A percentile compares a stretch with the other conserved stretches of the same genome.
Conservation (phyloP, 768 basidiomycete species). For the Tricholoma flavovirens region DNA sequence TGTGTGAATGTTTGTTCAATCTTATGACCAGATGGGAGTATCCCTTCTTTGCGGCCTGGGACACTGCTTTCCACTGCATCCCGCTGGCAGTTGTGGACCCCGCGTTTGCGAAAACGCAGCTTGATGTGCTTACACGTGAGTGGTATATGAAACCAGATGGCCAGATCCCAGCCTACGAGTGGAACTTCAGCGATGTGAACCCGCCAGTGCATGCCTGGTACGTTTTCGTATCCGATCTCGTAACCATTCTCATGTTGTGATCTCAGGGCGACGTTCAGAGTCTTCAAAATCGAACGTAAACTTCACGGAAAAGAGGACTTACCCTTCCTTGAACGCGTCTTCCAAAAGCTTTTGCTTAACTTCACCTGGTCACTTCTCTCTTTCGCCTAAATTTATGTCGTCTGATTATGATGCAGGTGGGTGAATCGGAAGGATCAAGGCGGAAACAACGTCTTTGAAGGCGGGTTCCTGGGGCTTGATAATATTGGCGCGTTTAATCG, state of each 20-base stretch:
- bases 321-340: constrained; percentile 91
- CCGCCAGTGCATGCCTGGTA: constrained; percentile 98
- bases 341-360: constrained; percentile 94
- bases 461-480: constrained; percentile 95
- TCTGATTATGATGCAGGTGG: constrained; percentile 54
- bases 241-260: not conserved
- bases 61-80: constrained; percentile 99
- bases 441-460: constrained; percentile 96
- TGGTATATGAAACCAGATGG: constrained; percentile 99
- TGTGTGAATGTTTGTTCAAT: constrained; percentile 4
- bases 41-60: constrained; percentile 98
- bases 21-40: constrained; percentile 78
- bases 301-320: constrained; percentile 87
- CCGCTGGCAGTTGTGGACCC: constrained; percentile 96
- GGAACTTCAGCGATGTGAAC: constrained; percentile 99
- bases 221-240: constrained; percentile 8
- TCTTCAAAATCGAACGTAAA: constrained; percentile 99
- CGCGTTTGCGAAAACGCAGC: constrained; percentile 93
- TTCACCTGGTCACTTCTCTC: constrained; percentile 83
- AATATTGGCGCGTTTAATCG: constrained; percentile 99
- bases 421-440: constrained; percentile 96
- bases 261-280: constrained; percentile 87
- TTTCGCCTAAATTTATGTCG: not conserved
- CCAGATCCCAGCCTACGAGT: constrained; percentile 97
- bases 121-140: constrained; percentile 92